phyloP scores from a whole-genome alignment of 1,284 basidiomycete species.

The Apiotrichum gracile region DNA sequence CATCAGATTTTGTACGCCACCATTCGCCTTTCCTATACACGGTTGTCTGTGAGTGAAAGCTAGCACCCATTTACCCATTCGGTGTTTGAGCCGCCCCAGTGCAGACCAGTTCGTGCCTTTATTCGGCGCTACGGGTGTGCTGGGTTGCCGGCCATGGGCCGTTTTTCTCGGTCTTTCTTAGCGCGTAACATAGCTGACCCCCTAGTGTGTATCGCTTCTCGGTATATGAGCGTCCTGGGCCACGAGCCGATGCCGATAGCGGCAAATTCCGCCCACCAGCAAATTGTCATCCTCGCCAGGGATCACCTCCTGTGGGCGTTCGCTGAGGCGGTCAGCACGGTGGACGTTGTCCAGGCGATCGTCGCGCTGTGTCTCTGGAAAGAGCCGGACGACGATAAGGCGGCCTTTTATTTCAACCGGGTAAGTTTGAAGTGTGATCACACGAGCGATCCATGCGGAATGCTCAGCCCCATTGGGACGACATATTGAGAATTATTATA shows the following conservation, averaged over 20 bases:
- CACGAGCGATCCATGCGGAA: neutral
- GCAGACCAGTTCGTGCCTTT: too few relatives aligned
- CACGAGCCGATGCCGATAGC: slow-evolving; percentile 18
- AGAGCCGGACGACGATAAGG: slow-evolving; percentile 39
- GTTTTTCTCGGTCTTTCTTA: too few relatives aligned
- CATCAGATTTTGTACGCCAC: slow-evolving; percentile 24
- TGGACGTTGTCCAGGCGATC: slow-evolving; percentile 32
- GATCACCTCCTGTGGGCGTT: slow-evolving; percentile 34
- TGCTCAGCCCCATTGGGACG: neutral
- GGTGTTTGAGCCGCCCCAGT: too few relatives aligned
- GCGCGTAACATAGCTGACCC: too few relatives aligned
- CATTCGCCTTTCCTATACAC: slow-evolving; percentile 32
- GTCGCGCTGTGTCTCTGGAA: slow-evolving; percentile 29
- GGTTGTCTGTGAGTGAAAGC: slow-evolving; percentile 21
- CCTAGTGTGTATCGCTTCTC: slow-evolving; percentile 27
- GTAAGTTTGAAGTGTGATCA: slow-evolving; percentile 9
- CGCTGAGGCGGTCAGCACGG: slow-evolving; percentile 24
- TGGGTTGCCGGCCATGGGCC: neutral
- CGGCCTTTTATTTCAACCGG: slow-evolving; percentile 33
- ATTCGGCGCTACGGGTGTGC: too few relatives aligned
- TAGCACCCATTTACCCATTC: too few relatives aligned
- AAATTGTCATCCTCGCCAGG: slow-evolving; percentile 29
- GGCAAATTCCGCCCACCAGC: slow-evolving; percentile 28
- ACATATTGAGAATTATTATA: neutral
- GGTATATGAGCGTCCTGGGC: slow-evolving; percentile 20